Evolutionary conservation across 352 stramenopile genomes (phyloP).

Genomic region (Globisporangium nunn): DNA sequence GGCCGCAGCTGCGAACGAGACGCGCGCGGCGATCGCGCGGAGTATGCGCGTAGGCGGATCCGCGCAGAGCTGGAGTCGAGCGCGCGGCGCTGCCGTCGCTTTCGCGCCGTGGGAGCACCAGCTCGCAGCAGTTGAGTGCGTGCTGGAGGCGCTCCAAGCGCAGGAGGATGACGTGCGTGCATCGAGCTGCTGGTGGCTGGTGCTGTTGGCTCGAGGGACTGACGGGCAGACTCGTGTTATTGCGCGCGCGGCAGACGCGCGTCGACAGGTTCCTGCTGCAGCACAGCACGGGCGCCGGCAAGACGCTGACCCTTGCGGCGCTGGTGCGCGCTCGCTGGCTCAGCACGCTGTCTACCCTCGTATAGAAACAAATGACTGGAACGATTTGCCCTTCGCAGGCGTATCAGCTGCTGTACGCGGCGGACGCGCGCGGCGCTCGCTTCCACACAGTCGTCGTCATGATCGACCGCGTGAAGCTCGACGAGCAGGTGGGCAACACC

Average conservation of each 20-base stretch:
- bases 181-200: background rate
- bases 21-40: conserved; percentile 22
- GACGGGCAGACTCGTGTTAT: no score
- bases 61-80: conserved; percentile 4
- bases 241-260: background rate
- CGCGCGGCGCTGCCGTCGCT: conserved; percentile 6
- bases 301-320: conserved; percentile 73
- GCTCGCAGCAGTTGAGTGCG: conserved; percentile 42
- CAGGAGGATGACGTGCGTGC: conserved; percentile 4
- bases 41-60: conserved; percentile 55
- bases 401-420: conserved; percentile 58
- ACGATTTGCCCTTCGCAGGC: conserved; percentile 15
- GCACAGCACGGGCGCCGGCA: conserved; percentile 78
- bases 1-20: background rate
- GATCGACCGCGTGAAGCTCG: conserved; percentile 77
- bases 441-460: conserved; percentile 79
- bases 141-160: conserved; percentile 37
- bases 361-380: no score
- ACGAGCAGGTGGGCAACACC: conserved; percentile 68
- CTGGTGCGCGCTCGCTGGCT: conserved; percentile 18
- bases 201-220: background rate
- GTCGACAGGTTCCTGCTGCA: conserved; percentile 57
- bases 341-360: no score
- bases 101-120: conserved; percentile 68
- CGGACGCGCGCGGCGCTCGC: conserved; percentile 25